Percentiles rank a stretch among this genome's conserved stretches.
Conservation (phyloP, 169 alveolate genomes). For the Sarcocystis neurona region DNA sequence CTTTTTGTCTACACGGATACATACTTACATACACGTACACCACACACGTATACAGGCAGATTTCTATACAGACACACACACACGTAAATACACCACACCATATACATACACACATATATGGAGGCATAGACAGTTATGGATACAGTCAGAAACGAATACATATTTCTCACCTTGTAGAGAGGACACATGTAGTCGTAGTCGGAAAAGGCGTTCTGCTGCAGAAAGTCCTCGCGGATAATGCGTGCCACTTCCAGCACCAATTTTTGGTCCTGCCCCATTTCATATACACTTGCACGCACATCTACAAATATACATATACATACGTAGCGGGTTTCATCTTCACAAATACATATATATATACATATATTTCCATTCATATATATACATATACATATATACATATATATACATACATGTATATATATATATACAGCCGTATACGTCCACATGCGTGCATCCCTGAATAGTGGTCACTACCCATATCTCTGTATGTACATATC, state of each 20-base stretch:
- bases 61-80: too few relatives aligned
- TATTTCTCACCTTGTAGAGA: slow-evolving; percentile 72
- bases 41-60: too few relatives aligned
- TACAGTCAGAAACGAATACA: not conserved
- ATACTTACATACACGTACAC: too few relatives aligned
- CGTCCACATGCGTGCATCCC: not conserved
- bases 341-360: not conserved
- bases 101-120: too few relatives aligned
- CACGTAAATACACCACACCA: too few relatives aligned
- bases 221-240: slow-evolving; percentile 97
- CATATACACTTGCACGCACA: not conserved
- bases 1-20: too few relatives aligned
- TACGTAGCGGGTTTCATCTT: not conserved
- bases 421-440: not conserved
- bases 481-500: not conserved
- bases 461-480: not conserved
- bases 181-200: slow-evolving; percentile 98
- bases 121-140: too few relatives aligned
- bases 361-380: not conserved
- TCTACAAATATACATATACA: not conserved
- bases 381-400: not conserved
- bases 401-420: not conserved
- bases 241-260: slow-evolving; percentile 93
- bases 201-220: slow-evolving; percentile 98
- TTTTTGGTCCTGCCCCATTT: slow-evolving; percentile 81